Percentiles rank a stretch among this genome's conserved stretches.
Conservation (phyloP, 2,329 filamentous ascomycete genomes). For the Plenodomus lindquistii region DNA sequence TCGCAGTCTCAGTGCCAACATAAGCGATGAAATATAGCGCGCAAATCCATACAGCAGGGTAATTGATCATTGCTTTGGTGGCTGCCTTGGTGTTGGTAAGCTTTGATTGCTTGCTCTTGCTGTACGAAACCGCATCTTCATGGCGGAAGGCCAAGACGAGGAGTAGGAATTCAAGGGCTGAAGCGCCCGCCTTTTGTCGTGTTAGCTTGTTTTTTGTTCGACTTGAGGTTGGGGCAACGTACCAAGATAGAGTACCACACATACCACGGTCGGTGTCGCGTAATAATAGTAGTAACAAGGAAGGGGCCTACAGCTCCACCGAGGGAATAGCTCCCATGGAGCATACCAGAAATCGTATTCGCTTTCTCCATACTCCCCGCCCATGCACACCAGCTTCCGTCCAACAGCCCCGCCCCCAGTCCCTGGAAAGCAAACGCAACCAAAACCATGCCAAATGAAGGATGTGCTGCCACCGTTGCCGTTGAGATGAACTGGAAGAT, state of each 20-base stretch:
- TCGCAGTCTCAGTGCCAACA: conserved; percentile 51
- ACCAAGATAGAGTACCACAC: conserved; percentile 48
- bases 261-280: conserved; percentile 39
- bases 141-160: conserved; percentile 45
- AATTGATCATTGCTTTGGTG: conserved; percentile 32
- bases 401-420: conserved; percentile 48
- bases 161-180: conserved; percentile 23
- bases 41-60: conserved; percentile 48
- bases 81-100: conserved; percentile 3
- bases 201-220: not conserved
- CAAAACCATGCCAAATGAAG: conserved; percentile 40
- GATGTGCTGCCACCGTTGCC: conserved; percentile 29
- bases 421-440: conserved; percentile 38
- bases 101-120: conserved; percentile 21
- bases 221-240: conserved; percentile 11
- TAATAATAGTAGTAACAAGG: conserved; percentile 37
- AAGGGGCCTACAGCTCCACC: conserved; percentile 48
- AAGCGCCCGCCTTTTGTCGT: conserved; percentile 5
- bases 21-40: conserved; percentile 51
- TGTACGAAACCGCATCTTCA: conserved; percentile 41
- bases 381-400: conserved; percentile 54
- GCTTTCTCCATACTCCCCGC: conserved; percentile 46
- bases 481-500: conserved; percentile 43
- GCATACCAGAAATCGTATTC: conserved; percentile 47
- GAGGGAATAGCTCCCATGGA: conserved; percentile 48